Evolutionary conservation across 192 early-diverging fungal species (phyloP), one percentile per base, ranked within the genome.

Genomic region (Backusella australiensis): DNA sequence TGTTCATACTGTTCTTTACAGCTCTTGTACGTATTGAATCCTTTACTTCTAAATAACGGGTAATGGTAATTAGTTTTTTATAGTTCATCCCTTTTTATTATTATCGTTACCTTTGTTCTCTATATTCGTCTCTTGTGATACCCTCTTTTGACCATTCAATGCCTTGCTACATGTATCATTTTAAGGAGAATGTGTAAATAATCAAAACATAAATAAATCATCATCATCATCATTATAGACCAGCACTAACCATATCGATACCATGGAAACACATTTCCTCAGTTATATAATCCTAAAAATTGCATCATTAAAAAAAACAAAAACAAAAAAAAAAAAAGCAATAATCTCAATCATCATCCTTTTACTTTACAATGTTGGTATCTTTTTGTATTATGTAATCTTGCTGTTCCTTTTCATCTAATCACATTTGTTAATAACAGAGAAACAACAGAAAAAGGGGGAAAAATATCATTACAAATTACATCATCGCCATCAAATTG

Each of bases 61-160:
- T 49, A 6, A 21, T 1, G 1, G n/a, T 49, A 49, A 49, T 49
- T 49, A 1, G 32, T 32, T n/a, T 7, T 49, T 19, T 17, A 19
- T n/a, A 6, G 6, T 49, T 6, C 17, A n/a, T n/a, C 32, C 32
- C 2, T 32, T 32, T 32, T 17, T 17, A 67, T 32, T 67, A 36
- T 34, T 38, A 52, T 17, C 36, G 15, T 42, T 78, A 84, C 83
- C 83, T 75, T 77, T 77, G 49, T 41, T 79, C 53, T 44, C 83
- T 70, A 56, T 84, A 84, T 46, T 72, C n/a, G 6, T 84, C 74
- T 52, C 83, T 71, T 35, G 69, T 77, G n/a, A 77, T 76, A 15
- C 42, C 19, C 29, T 78, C 42, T 26, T 74, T 23, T 21, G 67
- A 56, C 83, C 83, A 84, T 5, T 67, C 66, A 49, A 84, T 84